A percentile compares a stretch with the other conserved stretches of the same genome.
These are phyloP conservation scores for Rhodosporidiobolus odoratus DNA, from an alignment of 768 basidiomycete genomes.

Conservation along the genomic window DNA sequence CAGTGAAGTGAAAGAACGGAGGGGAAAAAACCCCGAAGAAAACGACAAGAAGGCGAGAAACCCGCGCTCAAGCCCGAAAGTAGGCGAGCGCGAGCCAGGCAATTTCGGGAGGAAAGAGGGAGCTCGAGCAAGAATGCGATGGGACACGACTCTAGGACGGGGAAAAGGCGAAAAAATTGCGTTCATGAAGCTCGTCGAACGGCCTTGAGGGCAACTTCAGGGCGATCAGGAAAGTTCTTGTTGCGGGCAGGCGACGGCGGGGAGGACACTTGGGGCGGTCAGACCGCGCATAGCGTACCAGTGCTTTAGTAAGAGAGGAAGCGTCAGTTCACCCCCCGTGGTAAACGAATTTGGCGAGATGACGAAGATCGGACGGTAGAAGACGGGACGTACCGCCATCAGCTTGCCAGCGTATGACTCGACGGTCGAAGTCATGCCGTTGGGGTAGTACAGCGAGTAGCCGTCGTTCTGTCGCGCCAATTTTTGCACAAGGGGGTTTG, in stretches of 20 bases:
- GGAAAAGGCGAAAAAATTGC: no score
- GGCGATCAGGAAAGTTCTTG: conserved; percentile 14
- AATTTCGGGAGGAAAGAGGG: no score
- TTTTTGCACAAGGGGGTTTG: not conserved
- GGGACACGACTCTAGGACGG: no score
- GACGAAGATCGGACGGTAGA: not conserved
- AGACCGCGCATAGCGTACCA: conserved; percentile 32
- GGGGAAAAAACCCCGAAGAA: no score
- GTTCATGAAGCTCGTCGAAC: not conserved
- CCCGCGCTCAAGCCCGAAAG: no score
- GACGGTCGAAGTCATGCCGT: conserved; percentile 4
- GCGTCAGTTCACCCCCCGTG: not conserved
- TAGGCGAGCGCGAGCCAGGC: no score
- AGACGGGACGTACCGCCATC: conserved; percentile 5
- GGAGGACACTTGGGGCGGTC: conserved; percentile 19
- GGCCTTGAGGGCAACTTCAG: not conserved
- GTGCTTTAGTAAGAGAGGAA: not conserved
- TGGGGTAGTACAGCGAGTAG: conserved; percentile 36
- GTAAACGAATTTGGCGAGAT: accelerated
- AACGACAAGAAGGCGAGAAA: no score
- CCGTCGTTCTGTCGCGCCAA: conserved; percentile 39
- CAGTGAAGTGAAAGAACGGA: no score
- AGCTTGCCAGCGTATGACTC: conserved; percentile 1
- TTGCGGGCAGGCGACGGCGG: conserved; percentile 37
- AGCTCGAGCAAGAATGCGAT: no score